Evolutionary conservation across 2,329 filamentous ascomycete species (phyloP).

Genomic region (Calonectria naviculata): DNA sequence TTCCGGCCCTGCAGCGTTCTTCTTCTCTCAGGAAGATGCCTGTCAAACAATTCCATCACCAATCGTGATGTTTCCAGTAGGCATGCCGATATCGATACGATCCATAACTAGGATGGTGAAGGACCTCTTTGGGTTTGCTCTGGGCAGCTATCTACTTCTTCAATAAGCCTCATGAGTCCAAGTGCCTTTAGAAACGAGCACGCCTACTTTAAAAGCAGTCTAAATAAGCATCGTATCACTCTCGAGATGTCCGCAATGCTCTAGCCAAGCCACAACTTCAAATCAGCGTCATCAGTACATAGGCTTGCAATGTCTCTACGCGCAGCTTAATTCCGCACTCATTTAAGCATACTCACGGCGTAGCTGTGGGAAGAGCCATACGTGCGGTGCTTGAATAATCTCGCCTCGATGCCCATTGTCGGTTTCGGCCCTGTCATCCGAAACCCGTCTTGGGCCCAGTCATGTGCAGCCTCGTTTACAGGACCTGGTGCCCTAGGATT

Average conservation of each 20-base stretch:
- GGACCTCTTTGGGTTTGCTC: neutral
- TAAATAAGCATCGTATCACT: neutral
- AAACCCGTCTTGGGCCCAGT: slow-evolving; percentile 21
- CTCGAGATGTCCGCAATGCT: neutral
- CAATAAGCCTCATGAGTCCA: neutral
- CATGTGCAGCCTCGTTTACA: slow-evolving; percentile 5
- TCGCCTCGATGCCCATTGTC: slow-evolving; percentile 2
- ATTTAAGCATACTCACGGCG: neutral
- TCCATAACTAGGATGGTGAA: neutral
- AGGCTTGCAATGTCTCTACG: neutral
- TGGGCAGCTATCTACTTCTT: too few species aligned
- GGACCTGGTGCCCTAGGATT: neutral
- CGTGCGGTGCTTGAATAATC: slow-evolving; percentile 11
- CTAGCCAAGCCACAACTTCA: neutral
- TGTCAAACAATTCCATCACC: neutral
- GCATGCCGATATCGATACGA: neutral
- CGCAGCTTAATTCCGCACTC: neutral
- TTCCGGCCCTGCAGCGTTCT: neutral
- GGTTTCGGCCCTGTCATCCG: slow-evolving; percentile 37
- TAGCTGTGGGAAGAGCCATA: neutral
- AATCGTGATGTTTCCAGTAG: neutral
- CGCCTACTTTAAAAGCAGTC: neutral
- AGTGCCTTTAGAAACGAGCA: neutral
- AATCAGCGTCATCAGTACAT: neutral
- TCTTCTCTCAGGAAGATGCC: neutral